Conservation (phyloP, 768 basidiomycete species). For the Mrakia gelida region DNA sequence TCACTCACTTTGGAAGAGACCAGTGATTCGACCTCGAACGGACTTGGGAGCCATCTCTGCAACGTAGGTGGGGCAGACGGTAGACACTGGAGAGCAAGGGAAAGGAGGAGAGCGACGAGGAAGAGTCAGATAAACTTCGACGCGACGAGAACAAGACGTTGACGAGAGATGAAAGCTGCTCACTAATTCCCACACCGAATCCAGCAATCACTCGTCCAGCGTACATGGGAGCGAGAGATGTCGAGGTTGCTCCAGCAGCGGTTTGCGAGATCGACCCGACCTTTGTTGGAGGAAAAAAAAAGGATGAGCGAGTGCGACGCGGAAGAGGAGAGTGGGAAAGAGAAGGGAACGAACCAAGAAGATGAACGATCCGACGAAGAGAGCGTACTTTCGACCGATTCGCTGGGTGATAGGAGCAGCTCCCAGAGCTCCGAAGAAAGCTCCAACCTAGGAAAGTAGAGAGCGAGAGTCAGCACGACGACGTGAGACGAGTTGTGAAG, state of each 20-base stretch:
- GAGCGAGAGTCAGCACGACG: neutral
- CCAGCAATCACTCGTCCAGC: conserved; percentile 75
- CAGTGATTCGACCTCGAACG: conserved; percentile 78
- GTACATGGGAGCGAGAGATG: conserved; percentile 69
- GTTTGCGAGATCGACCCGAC: conserved; percentile 53
- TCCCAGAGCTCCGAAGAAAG: conserved; percentile 78
- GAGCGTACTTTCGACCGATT: conserved; percentile 51
- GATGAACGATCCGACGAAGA: conserved; percentile 24
- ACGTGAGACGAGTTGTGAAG: neutral
- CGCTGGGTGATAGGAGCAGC: conserved; percentile 65
- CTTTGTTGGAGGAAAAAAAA: neutral
- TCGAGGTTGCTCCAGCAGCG: no score
- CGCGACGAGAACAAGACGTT: neutral
- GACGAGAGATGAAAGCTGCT: conserved; percentile 5
- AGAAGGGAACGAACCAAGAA: conserved; percentile 9
- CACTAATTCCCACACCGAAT: conserved; percentile 73
- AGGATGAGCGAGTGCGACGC: neutral
- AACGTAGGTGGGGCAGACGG: conserved; percentile 80
- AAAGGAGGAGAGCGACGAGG: neutral
- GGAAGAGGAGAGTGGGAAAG: neutral
- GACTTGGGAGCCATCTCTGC: conserved; percentile 83
- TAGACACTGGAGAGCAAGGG: conserved; percentile 35
- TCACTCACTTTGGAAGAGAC: conserved; percentile 53
- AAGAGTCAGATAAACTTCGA: neutral
- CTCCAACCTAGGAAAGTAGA: neutral